Base-by-base conservation (phyloP, 768 basidiomycete species). In the Austroboletus festivus region DNA sequence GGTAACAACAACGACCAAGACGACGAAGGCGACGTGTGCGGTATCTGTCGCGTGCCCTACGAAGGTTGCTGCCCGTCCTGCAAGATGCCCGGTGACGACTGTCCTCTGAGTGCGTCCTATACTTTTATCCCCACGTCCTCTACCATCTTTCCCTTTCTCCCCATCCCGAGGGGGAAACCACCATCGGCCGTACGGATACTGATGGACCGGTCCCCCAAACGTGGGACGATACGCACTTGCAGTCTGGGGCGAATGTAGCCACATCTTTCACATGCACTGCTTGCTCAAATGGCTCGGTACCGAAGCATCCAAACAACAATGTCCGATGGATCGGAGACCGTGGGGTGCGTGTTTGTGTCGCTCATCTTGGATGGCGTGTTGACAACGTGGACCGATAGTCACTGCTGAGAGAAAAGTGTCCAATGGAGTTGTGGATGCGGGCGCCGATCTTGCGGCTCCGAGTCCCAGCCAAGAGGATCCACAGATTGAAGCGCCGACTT, bases 211-310 rank as follows among this genome's bases (percentile, higher is more conserved):
- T n/a, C n/a, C n/a, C n/a, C n/a, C n/a, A n/a, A n/a, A n/a, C n/a
- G n/a, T n/a, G n/a, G n/a, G 35, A n/a, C 18, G 35, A 37, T 13
- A 11, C 5, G n/a, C 6, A 18, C n/a, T 5, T n/a, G n/a, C 55
- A 98, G 95, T 98, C 46, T 98, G 93, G 91, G 96, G 96, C 28
- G 86, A 96, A 70, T 99, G 95, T 63, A 91, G 84, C 6, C 96
- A 98, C 65, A 84, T 96, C 48, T 99, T 98, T 62, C 96, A 99
- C 65, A 93, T 97, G 91, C 95, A 99, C 66, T 98, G 95, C 69
- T 71, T 99, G 12, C 76, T 95, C 54, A 96, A 97, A 67, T 99
- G 96, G 96, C 81, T 97, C 51, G 85, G 85, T 4, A 94, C 93
- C 0, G 72, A 82, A 5, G 82, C 89, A 13, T 93, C 89, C 30